A percentile compares a stretch with the other conserved stretches of the same genome.
These are phyloP conservation scores for Hypericum androsaemum DNA, from an alignment of 345 rosid genomes.

Conservation along the genomic window DNA sequence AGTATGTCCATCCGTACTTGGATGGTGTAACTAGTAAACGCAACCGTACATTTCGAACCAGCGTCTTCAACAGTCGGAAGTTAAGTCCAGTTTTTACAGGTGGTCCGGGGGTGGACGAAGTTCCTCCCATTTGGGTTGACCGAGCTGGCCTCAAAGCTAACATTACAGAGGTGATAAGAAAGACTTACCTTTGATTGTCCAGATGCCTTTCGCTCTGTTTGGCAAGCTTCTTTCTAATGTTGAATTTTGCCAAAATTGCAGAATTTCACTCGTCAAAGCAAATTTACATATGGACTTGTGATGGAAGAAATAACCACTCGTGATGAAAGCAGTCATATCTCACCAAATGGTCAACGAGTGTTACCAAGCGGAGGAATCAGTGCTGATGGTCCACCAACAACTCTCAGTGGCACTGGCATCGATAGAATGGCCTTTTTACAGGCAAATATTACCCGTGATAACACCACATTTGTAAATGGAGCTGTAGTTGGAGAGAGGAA, in stretches of 20 bases:
- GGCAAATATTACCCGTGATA: slow-evolving; percentile 95
- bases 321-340: slow-evolving; percentile 90
- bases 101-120: slow-evolving; percentile 97
- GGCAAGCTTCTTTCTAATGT: slow-evolving; percentile 3
- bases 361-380: slow-evolving; percentile 96
- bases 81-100: slow-evolving; percentile 97
- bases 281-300: slow-evolving; percentile 92
- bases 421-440: slow-evolving; percentile 87
- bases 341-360: slow-evolving; percentile 81
- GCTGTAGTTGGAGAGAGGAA: slow-evolving; percentile 94
- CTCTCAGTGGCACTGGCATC: slow-evolving; percentile 93
- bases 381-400: slow-evolving; percentile 98
- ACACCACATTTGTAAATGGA: slow-evolving; percentile 85
- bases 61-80: slow-evolving; percentile 94
- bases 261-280: slow-evolving; percentile 98
- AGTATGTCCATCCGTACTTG: slow-evolving; percentile 92
- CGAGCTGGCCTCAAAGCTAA: slow-evolving; percentile 92
- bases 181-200: slow-evolving; percentile 3
- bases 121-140: slow-evolving; percentile 98
- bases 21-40: slow-evolving; percentile 74
- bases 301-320: slow-evolving; percentile 98
- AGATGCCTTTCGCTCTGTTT: not conserved
- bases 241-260: slow-evolving; percentile 21
- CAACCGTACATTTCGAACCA: slow-evolving; percentile 76
- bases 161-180: slow-evolving; percentile 70